Conservation (phyloP, 2,329 filamentous ascomycete species). For the Chaetomiaceae sp. region DNA sequence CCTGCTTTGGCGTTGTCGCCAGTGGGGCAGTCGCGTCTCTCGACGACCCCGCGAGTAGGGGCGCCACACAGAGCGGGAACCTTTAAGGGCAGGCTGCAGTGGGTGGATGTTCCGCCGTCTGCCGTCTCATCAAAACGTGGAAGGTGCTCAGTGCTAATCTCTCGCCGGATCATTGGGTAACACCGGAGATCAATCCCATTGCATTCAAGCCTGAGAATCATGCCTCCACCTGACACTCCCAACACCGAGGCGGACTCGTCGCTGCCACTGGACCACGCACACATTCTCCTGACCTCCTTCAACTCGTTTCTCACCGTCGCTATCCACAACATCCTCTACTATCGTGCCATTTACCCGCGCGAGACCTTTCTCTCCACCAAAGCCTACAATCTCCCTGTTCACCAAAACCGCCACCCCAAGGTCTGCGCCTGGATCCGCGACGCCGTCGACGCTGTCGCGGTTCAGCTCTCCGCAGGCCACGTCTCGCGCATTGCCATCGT, state of each 20-base stretch:
- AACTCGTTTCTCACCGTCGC: conserved; percentile 74
- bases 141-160: no score
- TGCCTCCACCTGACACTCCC: background rate
- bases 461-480: conserved; percentile 57
- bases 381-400: conserved; percentile 77
- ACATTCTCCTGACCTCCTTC: conserved; percentile 61
- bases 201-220: background rate
- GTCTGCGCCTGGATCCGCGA: conserved; percentile 83
- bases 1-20: conserved; percentile 20
- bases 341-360: conserved; percentile 71
- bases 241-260: background rate
- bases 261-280: conserved; percentile 24
- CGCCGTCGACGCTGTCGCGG: conserved; percentile 65
- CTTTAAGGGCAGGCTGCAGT: background rate
- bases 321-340: conserved; percentile 80
- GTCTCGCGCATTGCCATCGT: conserved; percentile 44
- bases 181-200: background rate
- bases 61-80: background rate
- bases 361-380: conserved; percentile 71
- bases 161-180: no score
- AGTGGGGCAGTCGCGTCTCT: conserved; percentile 4
- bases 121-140: no score
- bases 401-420: conserved; percentile 77
- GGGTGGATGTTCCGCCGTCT: no score
- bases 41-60: conserved; percentile 11